Base-by-base conservation (phyloP, 176 grass and related monocot genomes). In the Chloris gayana region DNA sequence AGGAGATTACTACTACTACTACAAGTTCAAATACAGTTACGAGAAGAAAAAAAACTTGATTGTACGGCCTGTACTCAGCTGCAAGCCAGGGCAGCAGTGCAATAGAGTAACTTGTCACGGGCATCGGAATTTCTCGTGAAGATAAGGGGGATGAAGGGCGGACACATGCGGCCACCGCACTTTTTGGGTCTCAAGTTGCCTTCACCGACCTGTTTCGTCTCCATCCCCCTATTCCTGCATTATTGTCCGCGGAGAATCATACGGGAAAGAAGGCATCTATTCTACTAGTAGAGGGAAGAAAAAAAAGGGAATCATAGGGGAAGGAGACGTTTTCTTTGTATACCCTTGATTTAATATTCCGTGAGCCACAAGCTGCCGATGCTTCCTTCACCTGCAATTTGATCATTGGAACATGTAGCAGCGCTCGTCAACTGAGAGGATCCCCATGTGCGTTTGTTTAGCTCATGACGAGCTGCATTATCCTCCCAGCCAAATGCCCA, bases 161-260 rank as follows among this genome's bases (percentile, higher is more conserved):
- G 65, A 54, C 56, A 22, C 32, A 62, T 76, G 45, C 76, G 15
- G 19, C 9, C 33, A 47, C 9, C 29, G 49, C 15, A 30, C 59
- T 62, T 70, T 72, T 71, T 9, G 2, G 42, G 69, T 84, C 70
- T 69, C 81, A 51, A 80, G 64, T 50, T 59, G 38, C n/a, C 68
- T 8, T 79, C 51, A 51, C 53, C 70, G 62, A 84, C 64, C 80
- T 25, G 70, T 5, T 63, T 11, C 42, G 3, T 12, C 51, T n/a
- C 19, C 35, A 61, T 4, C 3, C 21, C 1, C 47, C 35, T 27
- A 22, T 17, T 14, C 47, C 65, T 59, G 69, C 69, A 70, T 88
- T 80, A 84, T 80, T 69, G 75, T 33, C 68, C 67, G 19, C 38
- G 37, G 47, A 50, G 74, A 35, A 88, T 82, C 56, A 75, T 42